phyloP scores from a whole-genome alignment of 441 rosid species.

The Jatropha multifida region DNA sequence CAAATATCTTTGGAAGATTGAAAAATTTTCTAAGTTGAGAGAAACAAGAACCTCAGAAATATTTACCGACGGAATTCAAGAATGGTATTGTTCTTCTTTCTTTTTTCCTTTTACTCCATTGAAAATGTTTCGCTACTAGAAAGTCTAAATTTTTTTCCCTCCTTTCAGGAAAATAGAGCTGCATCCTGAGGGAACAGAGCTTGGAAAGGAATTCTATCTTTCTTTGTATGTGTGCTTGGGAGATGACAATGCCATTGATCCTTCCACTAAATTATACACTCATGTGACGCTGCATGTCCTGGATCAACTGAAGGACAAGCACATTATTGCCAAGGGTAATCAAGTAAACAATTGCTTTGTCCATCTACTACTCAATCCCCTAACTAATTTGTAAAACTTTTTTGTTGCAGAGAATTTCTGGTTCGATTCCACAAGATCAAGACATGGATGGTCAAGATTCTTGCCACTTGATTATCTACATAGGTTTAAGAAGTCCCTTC shows the following conservation, averaged over 20 bases:
- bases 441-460: constrained; percentile 20
- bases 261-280: constrained; percentile 32
- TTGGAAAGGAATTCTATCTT: constrained; percentile 30
- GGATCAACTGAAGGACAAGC: constrained; percentile 36
- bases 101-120: not conserved
- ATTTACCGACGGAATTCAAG: not conserved
- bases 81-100: constrained; percentile 7
- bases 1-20: constrained; percentile 38
- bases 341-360: not conserved
- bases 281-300: constrained; percentile 37
- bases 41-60: not conserved
- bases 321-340: constrained; percentile 53
- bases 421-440: constrained; percentile 8
- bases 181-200: constrained; percentile 38
- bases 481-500: not conserved
- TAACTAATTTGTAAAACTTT: too few species aligned
- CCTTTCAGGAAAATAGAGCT: constrained; percentile 38
- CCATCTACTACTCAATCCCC: too few species aligned
- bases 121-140: too few species aligned
- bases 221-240: constrained; percentile 42
- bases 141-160: too few species aligned
- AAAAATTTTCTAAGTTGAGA: constrained; percentile 29
- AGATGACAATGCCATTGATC: constrained; percentile 20
- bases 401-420: constrained; percentile 15
- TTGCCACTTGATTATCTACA: constrained; percentile 8